These are phyloP conservation scores for Neurospora sp. DNA, from an alignment of 495 filamentous ascomycete species.

Conservation along the genomic window DNA sequence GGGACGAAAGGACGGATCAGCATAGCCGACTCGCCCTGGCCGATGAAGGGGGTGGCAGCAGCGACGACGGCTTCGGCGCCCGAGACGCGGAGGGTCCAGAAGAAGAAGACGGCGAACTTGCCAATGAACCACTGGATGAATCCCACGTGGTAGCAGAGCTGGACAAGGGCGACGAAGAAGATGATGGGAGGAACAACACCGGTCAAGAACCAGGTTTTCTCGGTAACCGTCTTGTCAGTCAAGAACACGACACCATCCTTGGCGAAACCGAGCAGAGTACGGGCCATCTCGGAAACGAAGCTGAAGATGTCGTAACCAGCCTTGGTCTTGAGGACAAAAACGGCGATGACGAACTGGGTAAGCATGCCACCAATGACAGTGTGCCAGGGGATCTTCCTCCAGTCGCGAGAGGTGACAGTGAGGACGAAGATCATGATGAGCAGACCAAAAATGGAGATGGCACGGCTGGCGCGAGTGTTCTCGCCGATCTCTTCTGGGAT, in stretches of 20 bases:
- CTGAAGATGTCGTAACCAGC: conserved; percentile 79
- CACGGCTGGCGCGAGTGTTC: conserved; percentile 71
- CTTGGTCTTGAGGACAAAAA: conserved; percentile 74
- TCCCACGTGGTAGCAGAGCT: conserved; percentile 68
- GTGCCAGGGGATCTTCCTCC: conserved; percentile 67
- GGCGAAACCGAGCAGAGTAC: conserved; percentile 62
- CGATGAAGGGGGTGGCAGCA: conserved; percentile 89
- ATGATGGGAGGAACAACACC: conserved; percentile 73
- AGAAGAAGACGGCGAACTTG: conserved; percentile 85
- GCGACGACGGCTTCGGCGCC: conserved; percentile 88
- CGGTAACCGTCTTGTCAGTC: conserved; percentile 38
- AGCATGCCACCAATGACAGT: conserved; percentile 83
- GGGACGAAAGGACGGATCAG: conserved; percentile 78
- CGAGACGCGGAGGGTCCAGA: conserved; percentile 83
- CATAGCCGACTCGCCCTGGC: conserved; percentile 89
- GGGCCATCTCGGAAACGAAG: conserved; percentile 66
- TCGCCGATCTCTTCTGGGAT: conserved; percentile 55
- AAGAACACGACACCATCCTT: conserved; percentile 61
- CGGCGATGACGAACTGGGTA: conserved; percentile 73
- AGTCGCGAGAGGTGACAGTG: conserved; percentile 60
- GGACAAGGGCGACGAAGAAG: conserved; percentile 84
- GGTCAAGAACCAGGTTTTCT: conserved; percentile 55
- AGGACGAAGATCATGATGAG: conserved; percentile 58
- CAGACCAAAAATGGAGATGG: conserved; percentile 71
- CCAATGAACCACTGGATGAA: conserved; percentile 77